Base-by-base conservation (phyloP, 768 basidiomycete species). In the Calocybe cyanea region DNA sequence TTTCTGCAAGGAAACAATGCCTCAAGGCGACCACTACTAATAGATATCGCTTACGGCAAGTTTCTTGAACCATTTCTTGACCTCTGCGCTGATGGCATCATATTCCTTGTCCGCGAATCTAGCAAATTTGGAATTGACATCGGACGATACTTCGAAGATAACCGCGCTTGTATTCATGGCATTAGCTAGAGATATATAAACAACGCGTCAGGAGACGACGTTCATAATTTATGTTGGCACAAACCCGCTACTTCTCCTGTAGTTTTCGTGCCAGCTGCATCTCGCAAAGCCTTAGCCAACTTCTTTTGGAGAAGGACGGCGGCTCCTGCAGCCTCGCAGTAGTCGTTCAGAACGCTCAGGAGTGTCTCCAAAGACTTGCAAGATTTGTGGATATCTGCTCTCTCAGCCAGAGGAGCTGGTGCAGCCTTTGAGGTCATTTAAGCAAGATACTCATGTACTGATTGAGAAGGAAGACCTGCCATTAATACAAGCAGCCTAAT, bases 51-150 rank as follows among this genome's bases (percentile, higher is more conserved):
- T 35, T 56, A 90, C 87, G 39, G 81, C 75, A 28, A 90, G 73
- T 62, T 83, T 88, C 77, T 86, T 89, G 72, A 90, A 83, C 87
- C 87, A 90, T 57, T 86, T 91, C 71, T 81, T 85, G 33, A 88
- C 80, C 51, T 89, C 87, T 23, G 68, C 62, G 51, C 78, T 80
- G 40, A 88, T 67, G 17, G 46, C 57, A 50, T 82, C 80, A 48
- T 80, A 87, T 52, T 91, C 87, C 64, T 80, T 88, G 54, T 87
- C 84, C 10, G 76, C 76, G 49, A 85, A 59, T 66, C 85, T 90
- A 33, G 78, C 76, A 62, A 87, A 89, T 67, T 86, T 91, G 52
- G 67, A 48, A 56, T 89, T 83, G 41, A 89, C 74, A 21, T 90
- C 87, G 2, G 77, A 75, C 37, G 87, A 65, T 13, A 75, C 68